A percentile compares a stretch with the other conserved stretches of the same genome.
Conservation (phyloP, 257 asterid species). For the Knoxia roxburghii region DNA sequence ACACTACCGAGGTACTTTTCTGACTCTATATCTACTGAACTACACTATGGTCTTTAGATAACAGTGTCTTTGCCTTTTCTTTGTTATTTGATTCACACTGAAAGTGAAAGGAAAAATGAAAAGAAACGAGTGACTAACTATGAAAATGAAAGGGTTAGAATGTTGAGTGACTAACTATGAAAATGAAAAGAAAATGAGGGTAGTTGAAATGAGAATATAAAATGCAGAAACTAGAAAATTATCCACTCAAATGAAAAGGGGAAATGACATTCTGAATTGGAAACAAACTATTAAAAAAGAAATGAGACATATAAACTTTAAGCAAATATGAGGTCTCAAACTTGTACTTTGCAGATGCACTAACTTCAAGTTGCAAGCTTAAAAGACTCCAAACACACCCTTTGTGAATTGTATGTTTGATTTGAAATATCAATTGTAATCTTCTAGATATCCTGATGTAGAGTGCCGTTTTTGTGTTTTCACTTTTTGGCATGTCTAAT, state of each 20-base stretch:
- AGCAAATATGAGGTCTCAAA: background rate
- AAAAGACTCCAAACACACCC: background rate
- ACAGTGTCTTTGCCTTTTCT: background rate
- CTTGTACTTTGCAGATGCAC: background rate
- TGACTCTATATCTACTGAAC: background rate
- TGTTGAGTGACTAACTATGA: no score
- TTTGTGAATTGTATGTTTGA: background rate
- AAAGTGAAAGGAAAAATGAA: no score
- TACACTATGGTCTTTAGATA: background rate
- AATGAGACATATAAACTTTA: no score
- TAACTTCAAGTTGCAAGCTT: background rate
- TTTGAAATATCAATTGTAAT: background rate
- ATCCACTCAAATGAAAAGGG: no score
- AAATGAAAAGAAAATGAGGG: no score
- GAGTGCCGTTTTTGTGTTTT: background rate
- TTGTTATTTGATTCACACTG: no score
- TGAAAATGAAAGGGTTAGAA: no score
- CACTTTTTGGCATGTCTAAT: background rate
- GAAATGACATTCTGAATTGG: no score
- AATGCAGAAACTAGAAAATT: no score
- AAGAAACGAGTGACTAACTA: no score
- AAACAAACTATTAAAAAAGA: no score
- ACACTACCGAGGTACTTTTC: slow-evolving; percentile 61
- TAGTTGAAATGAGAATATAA: no score
- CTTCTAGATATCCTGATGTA: background rate